Conservation (phyloP, 73 alveolate genomes). For the Paramecium sonneborni region DNA sequence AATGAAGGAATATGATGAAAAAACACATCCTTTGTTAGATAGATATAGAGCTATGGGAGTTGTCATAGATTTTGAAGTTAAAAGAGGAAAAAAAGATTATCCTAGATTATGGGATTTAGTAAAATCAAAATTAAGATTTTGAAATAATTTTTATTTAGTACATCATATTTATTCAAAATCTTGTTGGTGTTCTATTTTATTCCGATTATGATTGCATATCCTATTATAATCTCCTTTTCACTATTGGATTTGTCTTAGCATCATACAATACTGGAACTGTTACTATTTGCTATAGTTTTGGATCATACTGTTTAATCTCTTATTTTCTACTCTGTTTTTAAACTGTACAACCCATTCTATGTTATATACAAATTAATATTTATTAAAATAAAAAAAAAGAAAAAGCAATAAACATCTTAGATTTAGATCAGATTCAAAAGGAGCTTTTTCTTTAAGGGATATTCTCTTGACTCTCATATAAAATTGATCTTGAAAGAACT, state of each 20-base stretch:
- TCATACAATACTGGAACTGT: conserved; percentile 45
- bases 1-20: conserved; percentile 57
- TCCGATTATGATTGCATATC: neutral
- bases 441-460: neutral
- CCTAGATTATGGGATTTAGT: conserved; percentile 64
- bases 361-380: neutral
- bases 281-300: conserved; percentile 1
- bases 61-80: conserved; percentile 60
- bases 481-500: neutral
- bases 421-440: neutral
- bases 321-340: neutral
- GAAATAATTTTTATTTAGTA: neutral
- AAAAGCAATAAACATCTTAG: neutral
- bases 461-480: neutral
- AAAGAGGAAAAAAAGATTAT: conserved; percentile 64
- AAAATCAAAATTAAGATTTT: neutral
- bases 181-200: neutral
- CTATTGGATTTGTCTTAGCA: conserved; percentile 51
- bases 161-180: neutral
- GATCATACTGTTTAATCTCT: neutral
- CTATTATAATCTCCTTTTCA: neutral
- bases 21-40: conserved; percentile 46
- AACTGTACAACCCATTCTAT: neutral
- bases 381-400: neutral
- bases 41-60: conserved; percentile 27